Base-by-base conservation (phyloP, 768 basidiomycete species). In the Calocybe gangraenosa region DNA sequence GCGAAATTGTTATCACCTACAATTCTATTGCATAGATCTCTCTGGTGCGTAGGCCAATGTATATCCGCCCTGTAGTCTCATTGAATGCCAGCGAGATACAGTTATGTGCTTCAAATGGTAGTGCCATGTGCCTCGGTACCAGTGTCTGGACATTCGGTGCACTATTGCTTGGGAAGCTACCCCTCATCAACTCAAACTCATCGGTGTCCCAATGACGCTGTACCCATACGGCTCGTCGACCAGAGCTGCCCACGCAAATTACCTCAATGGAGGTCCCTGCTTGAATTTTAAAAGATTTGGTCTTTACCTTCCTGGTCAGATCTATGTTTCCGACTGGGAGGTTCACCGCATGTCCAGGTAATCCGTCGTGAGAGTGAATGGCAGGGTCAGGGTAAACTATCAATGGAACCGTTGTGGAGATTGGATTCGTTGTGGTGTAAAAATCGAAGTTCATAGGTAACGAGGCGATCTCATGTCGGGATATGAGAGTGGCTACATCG, bases 71-170 rank as follows among this genome's bases (percentile, higher is more conserved):
- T 2, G 70, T 70, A 3, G 69, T 63, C 52, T 84, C 82, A 44
- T 84, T 78, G 44, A 83, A 78, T 2, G 70, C 70, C 21, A 82
- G 58, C 0, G 69, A 68, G 28, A 68, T 67, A 44, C 71, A 73
- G 21, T 65, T 64, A 19, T 67, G 61, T 14, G 72, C 66, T 49
- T 70, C 66, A 43, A 83, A 79, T 0, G 80, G 80, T 31, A 82
- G 59, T 1, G 73, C 69, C 10, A 74, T 63, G 50, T 76, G 65
- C 8, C 64, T 58, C 0, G 75, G 74, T 36, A 80, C 59, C 28
- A 82, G 59, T 14, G 66, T 59, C 20, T 63, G 64, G 10, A 71
- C 63, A 39, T 57, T 52, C 20, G 57, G 47, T 25, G 58, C 37
- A 25, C 53, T 54, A 17, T 40, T 46, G n/a, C 37, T 30, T 8